Evolutionary conservation across 2,329 filamentous ascomycete species (phyloP), one percentile per base, ranked within the genome.

Genomic region (Penicillium sp.): DNA sequence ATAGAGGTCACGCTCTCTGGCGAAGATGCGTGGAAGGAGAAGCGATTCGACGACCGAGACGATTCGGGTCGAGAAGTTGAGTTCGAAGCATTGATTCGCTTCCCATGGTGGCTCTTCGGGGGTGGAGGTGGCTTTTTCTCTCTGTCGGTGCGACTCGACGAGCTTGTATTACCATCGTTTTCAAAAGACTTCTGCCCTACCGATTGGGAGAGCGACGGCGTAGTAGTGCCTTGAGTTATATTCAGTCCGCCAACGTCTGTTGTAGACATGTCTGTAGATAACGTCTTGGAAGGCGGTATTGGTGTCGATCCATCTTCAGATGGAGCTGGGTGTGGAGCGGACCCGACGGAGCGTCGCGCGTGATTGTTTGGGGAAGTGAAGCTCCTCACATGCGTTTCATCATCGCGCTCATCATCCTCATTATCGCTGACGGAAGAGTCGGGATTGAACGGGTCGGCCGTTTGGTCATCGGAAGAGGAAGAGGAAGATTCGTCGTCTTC

Each of bases 31-130:
- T 70, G 65, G 33, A 62, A 64, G 10, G 67, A 68, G 19, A 62
- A 54, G 21, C 65, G 64, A 21, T 64, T 64, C 43, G 66, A 58
- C 48, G 70, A 59, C 54, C 60, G 63, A 46, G 60, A 56, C 3
- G 66, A 61, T 42, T 52, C 62, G 45, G 61, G 62, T 55, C 48
- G 68, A 26, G 58, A 60, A 19, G 61, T 16, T 3, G 65, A 59
- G 16, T 70, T 58, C 26, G 73, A 61, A 59, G 71, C 71, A 60
- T 81, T 85, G 60, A 93, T 88, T 16, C 87, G 80, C 71, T 88
- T 92, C 4, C 91, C 91, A 74, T 92, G 89, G 51, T 89, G 85
- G 48, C 88, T 91, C 67, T 83, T 91, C 10, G 89, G 89, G 6
- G 88, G 88, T 5, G 70, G 70, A 5, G 90, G 89, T 13, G 88